Conservation (phyloP, 805 yeast genomes). For the Kluyveromyces lactis region DNA sequence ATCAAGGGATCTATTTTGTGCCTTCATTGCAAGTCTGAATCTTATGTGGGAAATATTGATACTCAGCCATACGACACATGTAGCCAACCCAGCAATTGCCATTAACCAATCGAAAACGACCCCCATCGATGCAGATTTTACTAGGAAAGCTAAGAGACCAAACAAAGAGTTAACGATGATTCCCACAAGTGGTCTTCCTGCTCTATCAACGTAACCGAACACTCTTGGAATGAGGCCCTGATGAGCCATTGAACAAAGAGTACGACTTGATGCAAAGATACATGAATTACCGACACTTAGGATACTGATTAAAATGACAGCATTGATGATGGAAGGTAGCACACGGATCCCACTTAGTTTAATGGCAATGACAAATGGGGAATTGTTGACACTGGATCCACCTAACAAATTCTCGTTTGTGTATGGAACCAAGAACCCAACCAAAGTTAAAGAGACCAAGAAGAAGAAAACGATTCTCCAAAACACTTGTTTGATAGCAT, state of each 20-base stretch:
- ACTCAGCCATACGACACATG: conserved; percentile 51
- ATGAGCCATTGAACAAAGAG: conserved; percentile 42
- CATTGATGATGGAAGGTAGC: conserved; percentile 49
- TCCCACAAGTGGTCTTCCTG: conserved; percentile 48
- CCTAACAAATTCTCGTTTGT: conserved; percentile 43
- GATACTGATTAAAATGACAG: conserved; percentile 46
- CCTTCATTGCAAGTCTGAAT: conserved; percentile 48
- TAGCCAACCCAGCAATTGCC: conserved; percentile 49
- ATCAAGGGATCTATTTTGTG: conserved; percentile 20
- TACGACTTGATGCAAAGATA: conserved; percentile 44
- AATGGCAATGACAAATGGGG: conserved; percentile 56
- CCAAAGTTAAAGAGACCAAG: conserved; percentile 43
- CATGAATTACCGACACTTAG: conserved; percentile 49
- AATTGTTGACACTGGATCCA: conserved; percentile 43
- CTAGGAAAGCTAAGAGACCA: conserved; percentile 48
- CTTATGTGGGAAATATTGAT: conserved; percentile 47
- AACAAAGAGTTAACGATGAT: conserved; percentile 33
- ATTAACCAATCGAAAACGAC: conserved; percentile 50
- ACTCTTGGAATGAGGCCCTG: conserved; percentile 45
- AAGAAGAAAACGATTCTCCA: conserved; percentile 54
- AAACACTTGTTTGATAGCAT: conserved; percentile 65
- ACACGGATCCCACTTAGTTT: conserved; percentile 48
- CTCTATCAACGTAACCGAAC: conserved; percentile 38
- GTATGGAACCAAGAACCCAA: conserved; percentile 52
- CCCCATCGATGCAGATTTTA: conserved; percentile 39